These are phyloP conservation scores for Pleodorina starrii DNA, from an alignment of 139 green algal species.

Conservation along the genomic window DNA sequence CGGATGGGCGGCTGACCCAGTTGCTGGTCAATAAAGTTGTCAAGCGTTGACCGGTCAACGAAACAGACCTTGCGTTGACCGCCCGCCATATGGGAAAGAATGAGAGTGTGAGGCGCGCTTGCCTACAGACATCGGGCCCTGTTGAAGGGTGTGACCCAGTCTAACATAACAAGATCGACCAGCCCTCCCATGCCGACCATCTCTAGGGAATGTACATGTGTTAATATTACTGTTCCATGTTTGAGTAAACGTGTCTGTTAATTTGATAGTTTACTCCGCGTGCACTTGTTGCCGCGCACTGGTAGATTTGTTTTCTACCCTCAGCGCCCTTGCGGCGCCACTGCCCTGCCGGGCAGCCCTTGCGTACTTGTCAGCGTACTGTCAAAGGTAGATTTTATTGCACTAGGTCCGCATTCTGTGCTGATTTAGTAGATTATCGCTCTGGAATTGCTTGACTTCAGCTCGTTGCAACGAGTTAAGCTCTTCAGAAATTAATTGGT, in stretches of 20 bases:
- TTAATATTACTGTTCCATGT: background rate
- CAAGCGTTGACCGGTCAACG: conserved; percentile 2
- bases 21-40: too few relatives aligned
- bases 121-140: background rate
- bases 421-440: background rate
- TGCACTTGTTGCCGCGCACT: background rate
- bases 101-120: background rate
- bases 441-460: background rate
- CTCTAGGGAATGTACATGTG: background rate
- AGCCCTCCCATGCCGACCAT: background rate
- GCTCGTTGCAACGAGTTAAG: background rate
- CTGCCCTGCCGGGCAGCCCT: conserved; percentile 11
- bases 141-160: conserved; percentile 1
- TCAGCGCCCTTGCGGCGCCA: conserved; percentile 18
- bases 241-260: background rate
- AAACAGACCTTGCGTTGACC: background rate
- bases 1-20: too few relatives aligned
- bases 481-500: background rate
- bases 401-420: background rate
- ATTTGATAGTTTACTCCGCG: background rate
- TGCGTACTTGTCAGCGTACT: conserved; percentile 8
- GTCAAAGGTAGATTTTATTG: conserved; percentile 1
- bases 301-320: background rate
- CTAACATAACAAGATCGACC: conserved; percentile 24
- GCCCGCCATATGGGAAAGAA: background rate